Conservation (phyloP, 371 early-diverging fungal genomes). For the Apophysomyces variabilis region DNA sequence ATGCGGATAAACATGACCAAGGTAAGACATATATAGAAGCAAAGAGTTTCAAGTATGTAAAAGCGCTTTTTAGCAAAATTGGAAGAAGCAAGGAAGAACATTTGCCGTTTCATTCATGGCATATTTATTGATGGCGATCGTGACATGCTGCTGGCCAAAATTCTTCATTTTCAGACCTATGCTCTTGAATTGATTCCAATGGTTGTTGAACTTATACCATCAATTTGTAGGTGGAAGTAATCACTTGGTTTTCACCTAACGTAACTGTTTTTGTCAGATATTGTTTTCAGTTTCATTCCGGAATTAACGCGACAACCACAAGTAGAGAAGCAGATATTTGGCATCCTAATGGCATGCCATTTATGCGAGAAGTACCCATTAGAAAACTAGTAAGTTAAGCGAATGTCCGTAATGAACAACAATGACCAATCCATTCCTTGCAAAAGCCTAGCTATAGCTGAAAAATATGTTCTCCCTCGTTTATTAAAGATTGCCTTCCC, state of each 20-base stretch:
- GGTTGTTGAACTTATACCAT: slow-evolving; percentile 59
- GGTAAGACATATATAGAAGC: slow-evolving; percentile 9
- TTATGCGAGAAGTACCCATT: slow-evolving; percentile 56
- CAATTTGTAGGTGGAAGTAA: slow-evolving; percentile 42
- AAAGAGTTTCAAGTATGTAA: neutral
- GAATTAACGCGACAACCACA: slow-evolving; percentile 56
- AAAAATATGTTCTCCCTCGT: slow-evolving; percentile 43
- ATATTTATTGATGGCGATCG: slow-evolving; percentile 61
- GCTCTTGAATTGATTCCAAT: slow-evolving; percentile 56
- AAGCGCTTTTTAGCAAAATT: slow-evolving; percentile 30
- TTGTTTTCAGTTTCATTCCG: slow-evolving; percentile 55
- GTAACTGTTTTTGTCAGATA: slow-evolving; percentile 26
- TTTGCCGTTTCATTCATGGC: slow-evolving; percentile 60
- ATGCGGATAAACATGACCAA: slow-evolving; percentile 31
- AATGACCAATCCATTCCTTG: neutral
- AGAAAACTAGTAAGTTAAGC: slow-evolving; percentile 44
- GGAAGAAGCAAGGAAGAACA: slow-evolving; percentile 42
- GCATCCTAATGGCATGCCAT: slow-evolving; percentile 49
- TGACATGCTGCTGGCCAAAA: slow-evolving; percentile 57
- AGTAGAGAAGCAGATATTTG: slow-evolving; percentile 55
- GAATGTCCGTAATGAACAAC: neutral
- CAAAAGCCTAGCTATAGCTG: slow-evolving; percentile 33
- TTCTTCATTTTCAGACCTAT: slow-evolving; percentile 68
- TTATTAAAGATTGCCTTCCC: slow-evolving; percentile 44
- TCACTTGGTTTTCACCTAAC: neutral